phyloP scores from a whole-genome alignment of 768 basidiomycete genomes.

The Boletus vermiculosoides region DNA sequence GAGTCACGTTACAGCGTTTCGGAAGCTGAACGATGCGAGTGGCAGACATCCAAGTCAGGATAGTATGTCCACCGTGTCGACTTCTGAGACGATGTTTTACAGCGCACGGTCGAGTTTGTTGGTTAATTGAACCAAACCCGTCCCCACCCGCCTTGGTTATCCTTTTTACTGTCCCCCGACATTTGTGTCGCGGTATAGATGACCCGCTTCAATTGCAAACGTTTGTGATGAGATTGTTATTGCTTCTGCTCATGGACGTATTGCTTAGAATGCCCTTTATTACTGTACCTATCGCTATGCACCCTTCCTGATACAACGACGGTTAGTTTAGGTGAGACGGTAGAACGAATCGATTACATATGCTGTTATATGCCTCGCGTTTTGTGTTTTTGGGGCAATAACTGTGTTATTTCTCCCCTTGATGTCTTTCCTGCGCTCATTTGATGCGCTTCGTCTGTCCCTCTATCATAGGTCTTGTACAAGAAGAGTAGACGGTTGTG shows the following conservation, averaged over 20 bases:
- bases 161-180: neutral
- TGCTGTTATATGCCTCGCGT: neutral
- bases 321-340: neutral
- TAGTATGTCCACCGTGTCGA: conserved; percentile 24
- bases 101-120: conserved; percentile 31
- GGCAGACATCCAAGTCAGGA: conserved; percentile 27
- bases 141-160: too few species aligned
- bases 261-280: neutral
- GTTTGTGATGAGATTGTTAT: conserved; percentile 3
- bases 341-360: neutral
- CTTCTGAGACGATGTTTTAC: conserved; percentile 28
- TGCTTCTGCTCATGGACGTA: neutral
- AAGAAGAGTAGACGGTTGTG: too few species aligned
- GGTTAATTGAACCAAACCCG: conserved; percentile 6
- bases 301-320: neutral
- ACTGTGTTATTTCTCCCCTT: neutral
- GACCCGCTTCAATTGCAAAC: neutral
- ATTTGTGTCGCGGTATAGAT: neutral
- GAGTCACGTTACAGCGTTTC: conserved; percentile 15
- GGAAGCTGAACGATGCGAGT: neutral
- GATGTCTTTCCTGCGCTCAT: neutral
- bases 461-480: too few species aligned
- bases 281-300: conserved; percentile 8
- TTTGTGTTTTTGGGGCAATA: neutral
- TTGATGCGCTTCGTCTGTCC: neutral